Conservation (phyloP, 192 early-diverging fungal genomes). For the Entomortierella chlamydospora region DNA sequence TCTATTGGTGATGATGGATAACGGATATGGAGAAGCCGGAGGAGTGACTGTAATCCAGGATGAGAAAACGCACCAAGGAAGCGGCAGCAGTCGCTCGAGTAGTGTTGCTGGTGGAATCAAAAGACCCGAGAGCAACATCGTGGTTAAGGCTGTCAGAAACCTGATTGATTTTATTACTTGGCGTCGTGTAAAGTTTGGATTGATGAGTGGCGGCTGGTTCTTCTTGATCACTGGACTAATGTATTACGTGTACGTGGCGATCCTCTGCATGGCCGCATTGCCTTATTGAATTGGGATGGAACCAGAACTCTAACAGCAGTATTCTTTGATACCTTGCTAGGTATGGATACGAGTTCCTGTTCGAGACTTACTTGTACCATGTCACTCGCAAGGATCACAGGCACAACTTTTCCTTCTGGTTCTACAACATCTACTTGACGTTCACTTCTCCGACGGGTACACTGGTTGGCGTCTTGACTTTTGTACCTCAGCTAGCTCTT, state of each 20-base stretch:
- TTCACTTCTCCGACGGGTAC: slow-evolving; percentile 63
- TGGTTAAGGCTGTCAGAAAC: slow-evolving; percentile 20
- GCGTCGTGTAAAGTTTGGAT: slow-evolving; percentile 70
- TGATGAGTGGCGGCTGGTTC: slow-evolving; percentile 72
- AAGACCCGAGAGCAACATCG: slow-evolving; percentile 10
- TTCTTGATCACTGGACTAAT: slow-evolving; percentile 73
- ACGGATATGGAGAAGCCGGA: slow-evolving; percentile 31
- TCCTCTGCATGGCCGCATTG: no score
- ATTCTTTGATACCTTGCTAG: slow-evolving; percentile 37
- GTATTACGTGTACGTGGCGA: slow-evolving; percentile 69
- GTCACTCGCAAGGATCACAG: slow-evolving; percentile 96
- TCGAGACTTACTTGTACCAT: slow-evolving; percentile 96
- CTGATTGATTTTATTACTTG: slow-evolving; percentile 60
- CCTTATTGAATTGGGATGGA: no score
- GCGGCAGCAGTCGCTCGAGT: background rate
- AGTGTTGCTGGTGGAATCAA: background rate
- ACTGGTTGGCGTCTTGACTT: slow-evolving; percentile 75
- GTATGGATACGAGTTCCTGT: slow-evolving; percentile 87
- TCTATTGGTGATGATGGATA: slow-evolving; percentile 76
- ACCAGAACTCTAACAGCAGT: no score
- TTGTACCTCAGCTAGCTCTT: slow-evolving; percentile 84
- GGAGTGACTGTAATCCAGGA: background rate
- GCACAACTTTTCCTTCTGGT: slow-evolving; percentile 99
- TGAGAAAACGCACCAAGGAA: slow-evolving; percentile 16
- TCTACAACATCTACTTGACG: slow-evolving; percentile 92